A percentile compares a stretch with the other conserved stretches of the same genome.
These are phyloP conservation scores for Blastobotrys americana DNA, from an alignment of 805 yeast species.

Conservation along the genomic window DNA sequence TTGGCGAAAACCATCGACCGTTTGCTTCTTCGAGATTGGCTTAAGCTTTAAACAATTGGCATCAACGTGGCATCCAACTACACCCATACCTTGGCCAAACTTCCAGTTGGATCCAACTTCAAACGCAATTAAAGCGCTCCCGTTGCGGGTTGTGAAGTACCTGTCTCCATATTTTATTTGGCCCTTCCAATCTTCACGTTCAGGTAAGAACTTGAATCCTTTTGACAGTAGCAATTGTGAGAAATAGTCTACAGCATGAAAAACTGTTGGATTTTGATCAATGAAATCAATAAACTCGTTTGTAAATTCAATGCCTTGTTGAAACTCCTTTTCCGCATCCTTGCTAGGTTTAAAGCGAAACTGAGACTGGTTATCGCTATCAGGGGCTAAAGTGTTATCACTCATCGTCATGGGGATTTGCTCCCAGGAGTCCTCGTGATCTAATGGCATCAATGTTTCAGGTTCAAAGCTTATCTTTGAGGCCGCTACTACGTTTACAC, in stretches of 20 bases:
- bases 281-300: constrained; percentile 49
- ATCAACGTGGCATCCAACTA: constrained; percentile 71
- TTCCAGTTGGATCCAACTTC: constrained; percentile 62
- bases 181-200: constrained; percentile 42
- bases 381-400: too few species aligned
- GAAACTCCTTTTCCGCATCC: too few species aligned
- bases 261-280: constrained; percentile 63
- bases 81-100: constrained; percentile 54
- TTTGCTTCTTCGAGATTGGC: constrained; percentile 56
- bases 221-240: constrained; percentile 36
- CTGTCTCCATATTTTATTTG: constrained; percentile 19
- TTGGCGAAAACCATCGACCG: constrained; percentile 66
- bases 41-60: constrained; percentile 61
- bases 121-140: constrained; percentile 63
- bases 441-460: too few species aligned
- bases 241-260: constrained; percentile 47
- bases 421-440: too few species aligned
- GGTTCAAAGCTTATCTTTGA: too few species aligned
- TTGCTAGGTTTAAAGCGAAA: too few species aligned
- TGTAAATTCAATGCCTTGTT: constrained; percentile 2
- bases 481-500: too few species aligned
- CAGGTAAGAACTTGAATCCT: constrained; percentile 55
- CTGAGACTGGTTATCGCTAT: too few species aligned
- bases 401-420: too few species aligned
- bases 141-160: constrained; percentile 57